These are phyloP conservation scores for Metschnikowia cerradonensis DNA, from an alignment of 805 yeast species.

Conservation along the genomic window DNA sequence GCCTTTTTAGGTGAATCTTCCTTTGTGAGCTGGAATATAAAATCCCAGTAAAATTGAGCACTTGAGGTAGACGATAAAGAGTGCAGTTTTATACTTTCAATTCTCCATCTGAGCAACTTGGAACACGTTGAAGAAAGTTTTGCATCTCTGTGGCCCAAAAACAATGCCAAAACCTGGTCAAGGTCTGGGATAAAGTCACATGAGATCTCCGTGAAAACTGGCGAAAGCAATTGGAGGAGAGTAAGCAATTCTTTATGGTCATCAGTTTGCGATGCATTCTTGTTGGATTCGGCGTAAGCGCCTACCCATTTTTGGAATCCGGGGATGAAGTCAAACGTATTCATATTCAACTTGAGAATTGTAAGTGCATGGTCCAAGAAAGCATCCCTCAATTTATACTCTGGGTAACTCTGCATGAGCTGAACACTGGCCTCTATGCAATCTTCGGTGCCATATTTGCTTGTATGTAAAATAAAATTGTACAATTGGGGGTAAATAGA, in stretches of 20 bases:
- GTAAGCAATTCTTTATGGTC: not conserved
- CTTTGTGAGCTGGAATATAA: conserved; percentile 35
- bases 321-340: conserved; percentile 11
- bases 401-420: not conserved
- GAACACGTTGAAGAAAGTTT: conserved; percentile 34
- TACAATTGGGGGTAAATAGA: conserved; percentile 8
- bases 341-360: conserved; percentile 4
- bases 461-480: conserved; percentile 2
- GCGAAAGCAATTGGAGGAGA: not conserved
- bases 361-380: conserved; percentile 1
- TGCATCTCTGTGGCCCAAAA: conserved; percentile 36
- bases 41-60: conserved; percentile 40
- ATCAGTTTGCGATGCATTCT: not conserved
- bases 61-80: conserved; percentile 5
- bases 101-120: conserved; percentile 54
- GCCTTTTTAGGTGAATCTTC: conserved; percentile 19
- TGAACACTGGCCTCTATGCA: not conserved
- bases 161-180: conserved; percentile 27
- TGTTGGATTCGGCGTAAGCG: not conserved
- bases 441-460: not conserved
- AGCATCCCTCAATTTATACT: not conserved
- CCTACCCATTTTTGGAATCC: conserved; percentile 3
- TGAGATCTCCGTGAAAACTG: not conserved
- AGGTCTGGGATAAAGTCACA: not conserved
- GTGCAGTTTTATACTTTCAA: conserved; percentile 24